Evolutionary conservation across 257 asterid genomes (phyloP).

Genomic region (Capsicum chinense): DNA sequence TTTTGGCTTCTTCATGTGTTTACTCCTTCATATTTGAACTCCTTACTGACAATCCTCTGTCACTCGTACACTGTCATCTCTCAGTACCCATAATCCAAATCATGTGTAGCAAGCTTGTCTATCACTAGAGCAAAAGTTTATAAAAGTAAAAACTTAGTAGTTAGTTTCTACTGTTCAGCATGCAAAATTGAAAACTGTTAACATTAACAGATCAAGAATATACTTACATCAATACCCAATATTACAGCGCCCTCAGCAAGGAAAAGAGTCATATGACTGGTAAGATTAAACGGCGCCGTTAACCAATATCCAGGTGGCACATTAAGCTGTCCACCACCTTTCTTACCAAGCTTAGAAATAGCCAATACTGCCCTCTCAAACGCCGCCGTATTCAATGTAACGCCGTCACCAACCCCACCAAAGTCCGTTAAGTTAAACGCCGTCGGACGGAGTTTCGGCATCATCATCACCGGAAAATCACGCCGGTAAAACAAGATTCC

Average conservation of each 20-base stretch:
- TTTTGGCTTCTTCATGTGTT: too few relatives aligned
- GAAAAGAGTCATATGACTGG: conserved; percentile 84
- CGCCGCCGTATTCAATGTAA: conserved; percentile 68
- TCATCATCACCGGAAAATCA: conserved; percentile 38
- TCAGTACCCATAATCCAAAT: background rate
- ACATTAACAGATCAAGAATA: conserved; percentile 15
- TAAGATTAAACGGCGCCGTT: conserved; percentile 85
- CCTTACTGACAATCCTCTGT: too few relatives aligned
- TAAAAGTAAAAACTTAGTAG: background rate
- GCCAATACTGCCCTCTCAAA: conserved; percentile 69
- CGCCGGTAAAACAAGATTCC: conserved; percentile 49
- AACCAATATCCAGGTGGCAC: conserved; percentile 84
- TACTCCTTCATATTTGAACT: too few relatives aligned
- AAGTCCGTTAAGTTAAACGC: conserved; percentile 74
- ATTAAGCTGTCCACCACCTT: conserved; percentile 83
- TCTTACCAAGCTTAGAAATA: conserved; percentile 58
- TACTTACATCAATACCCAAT: conserved; percentile 75
- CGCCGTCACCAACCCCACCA: conserved; percentile 84
- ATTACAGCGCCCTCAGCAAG: conserved; percentile 79
- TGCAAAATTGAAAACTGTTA: conserved; percentile 32
- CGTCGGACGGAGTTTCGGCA: conserved; percentile 59
- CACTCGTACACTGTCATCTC: background rate
- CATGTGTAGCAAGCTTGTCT: conserved; percentile 19
- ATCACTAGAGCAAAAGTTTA: conserved; percentile 1
- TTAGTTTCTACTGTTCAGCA: background rate